phyloP scores from a whole-genome alignment of 2,329 filamentous ascomycete genomes.

The Ophiostoma ips region DNA sequence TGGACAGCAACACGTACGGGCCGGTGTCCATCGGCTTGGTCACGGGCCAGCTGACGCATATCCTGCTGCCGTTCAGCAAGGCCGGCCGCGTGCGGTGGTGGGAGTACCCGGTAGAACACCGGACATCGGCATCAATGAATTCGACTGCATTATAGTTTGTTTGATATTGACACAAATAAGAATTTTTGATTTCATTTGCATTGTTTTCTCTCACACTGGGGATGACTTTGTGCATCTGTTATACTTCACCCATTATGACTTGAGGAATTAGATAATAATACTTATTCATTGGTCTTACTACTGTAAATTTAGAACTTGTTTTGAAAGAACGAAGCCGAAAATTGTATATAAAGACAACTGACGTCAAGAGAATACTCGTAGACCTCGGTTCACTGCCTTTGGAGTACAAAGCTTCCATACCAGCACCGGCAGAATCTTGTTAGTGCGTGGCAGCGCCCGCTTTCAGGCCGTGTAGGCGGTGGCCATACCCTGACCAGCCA shows the following conservation, averaged over 20 bases:
- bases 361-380: no score
- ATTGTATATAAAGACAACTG: no score
- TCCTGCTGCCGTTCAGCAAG: constrained; percentile 55
- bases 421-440: no score
- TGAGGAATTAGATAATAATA: no score
- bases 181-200: neutral
- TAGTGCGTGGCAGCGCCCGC: neutral
- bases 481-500: neutral
- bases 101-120: constrained; percentile 26
- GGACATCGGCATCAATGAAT: neutral
- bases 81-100: constrained; percentile 44
- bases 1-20: constrained; percentile 85
- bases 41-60: constrained; percentile 56
- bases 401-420: no score
- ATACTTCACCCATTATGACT: neutral
- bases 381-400: no score
- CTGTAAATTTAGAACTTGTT: no score
- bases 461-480: neutral
- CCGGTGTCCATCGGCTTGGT: constrained; percentile 66
- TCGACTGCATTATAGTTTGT: no score
- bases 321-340: no score
- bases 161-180: no score
- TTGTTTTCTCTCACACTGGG: neutral
- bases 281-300: no score
- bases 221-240: no score